A percentile compares a stretch with the other conserved stretches of the same genome.
These are phyloP conservation scores for Ascochyta fabae DNA, from an alignment of 2,329 filamentous ascomycete species.

Conservation along the genomic window DNA sequence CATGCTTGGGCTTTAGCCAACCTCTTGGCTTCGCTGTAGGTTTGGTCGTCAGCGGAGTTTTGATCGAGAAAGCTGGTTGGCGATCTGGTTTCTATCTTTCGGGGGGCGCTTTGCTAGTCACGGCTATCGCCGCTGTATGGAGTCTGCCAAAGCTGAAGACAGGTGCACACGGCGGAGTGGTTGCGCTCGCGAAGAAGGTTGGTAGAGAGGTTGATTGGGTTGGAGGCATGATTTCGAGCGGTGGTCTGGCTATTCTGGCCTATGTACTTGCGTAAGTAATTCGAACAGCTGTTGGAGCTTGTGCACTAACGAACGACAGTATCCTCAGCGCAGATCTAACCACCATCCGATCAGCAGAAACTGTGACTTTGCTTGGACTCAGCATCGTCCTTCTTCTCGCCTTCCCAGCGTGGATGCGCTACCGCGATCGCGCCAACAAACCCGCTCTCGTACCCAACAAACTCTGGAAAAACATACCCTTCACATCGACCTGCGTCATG, in stretches of 20 bases:
- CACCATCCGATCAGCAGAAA: constrained; percentile 30
- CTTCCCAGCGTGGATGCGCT: constrained; percentile 44
- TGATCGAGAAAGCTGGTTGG: constrained; percentile 58
- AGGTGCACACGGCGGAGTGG: background rate
- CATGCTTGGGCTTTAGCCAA: constrained; percentile 54
- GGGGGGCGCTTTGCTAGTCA: constrained; percentile 38
- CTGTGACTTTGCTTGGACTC: constrained; percentile 30
- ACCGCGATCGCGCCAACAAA: constrained; percentile 24
- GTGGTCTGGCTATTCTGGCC: constrained; percentile 29
- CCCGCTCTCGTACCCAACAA: constrained; percentile 38
- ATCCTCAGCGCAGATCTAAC: constrained; percentile 34
- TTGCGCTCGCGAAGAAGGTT: constrained; percentile 19
- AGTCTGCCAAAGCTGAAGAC: constrained; percentile 29
- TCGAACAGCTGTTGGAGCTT: background rate
- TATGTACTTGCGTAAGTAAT: constrained; percentile 36
- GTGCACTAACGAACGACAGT: constrained; percentile 19
- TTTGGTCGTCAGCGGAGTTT: constrained; percentile 57
- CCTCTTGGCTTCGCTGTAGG: constrained; percentile 60
- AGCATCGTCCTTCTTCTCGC: constrained; percentile 32
- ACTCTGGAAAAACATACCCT: constrained; percentile 63
- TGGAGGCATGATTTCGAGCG: constrained; percentile 34
- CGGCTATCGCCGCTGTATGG: constrained; percentile 46
- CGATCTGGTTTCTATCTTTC: constrained; percentile 55
- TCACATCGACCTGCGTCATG: constrained; percentile 62
- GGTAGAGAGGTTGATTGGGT: constrained; percentile 39